phyloP scores from a whole-genome alignment of 2,329 filamentous ascomycete genomes.

The Colletotrichum kahawae region DNA sequence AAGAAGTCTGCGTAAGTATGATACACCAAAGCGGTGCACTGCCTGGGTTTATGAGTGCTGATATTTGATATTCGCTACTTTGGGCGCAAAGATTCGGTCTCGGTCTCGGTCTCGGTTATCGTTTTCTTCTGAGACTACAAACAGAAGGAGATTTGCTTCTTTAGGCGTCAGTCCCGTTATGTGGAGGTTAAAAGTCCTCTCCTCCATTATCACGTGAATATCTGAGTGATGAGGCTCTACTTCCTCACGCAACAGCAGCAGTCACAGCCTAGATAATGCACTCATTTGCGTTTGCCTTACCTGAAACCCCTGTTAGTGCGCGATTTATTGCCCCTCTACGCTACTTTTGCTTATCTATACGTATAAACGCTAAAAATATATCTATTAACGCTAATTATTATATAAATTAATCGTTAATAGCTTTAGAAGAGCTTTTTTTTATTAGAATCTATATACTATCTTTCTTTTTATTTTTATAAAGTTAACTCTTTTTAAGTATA shows the following conservation, averaged over 20 bases:
- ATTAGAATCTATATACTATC: too few relatives aligned
- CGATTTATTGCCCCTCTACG: too few relatives aligned
- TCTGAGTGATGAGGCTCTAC: neutral
- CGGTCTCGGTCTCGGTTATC: neutral
- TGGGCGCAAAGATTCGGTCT: neutral
- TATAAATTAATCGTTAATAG: too few relatives aligned
- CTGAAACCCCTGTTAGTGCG: too few relatives aligned
- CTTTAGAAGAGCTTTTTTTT: too few relatives aligned
- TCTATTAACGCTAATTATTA: too few relatives aligned
- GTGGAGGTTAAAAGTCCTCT: neutral
- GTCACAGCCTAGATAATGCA: accelerated
- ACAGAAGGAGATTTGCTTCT: neutral
- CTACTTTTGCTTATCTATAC: too few relatives aligned
- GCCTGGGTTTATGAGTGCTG: neutral
- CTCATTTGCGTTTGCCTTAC: too few relatives aligned
- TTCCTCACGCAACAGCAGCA: neutral
- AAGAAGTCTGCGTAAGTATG: neutral
- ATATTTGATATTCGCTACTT: neutral
- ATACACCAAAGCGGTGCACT: neutral
- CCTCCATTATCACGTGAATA: neutral
- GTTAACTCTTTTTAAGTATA: too few relatives aligned
- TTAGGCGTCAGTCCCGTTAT: neutral
- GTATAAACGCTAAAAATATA: too few relatives aligned
- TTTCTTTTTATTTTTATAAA: too few relatives aligned
- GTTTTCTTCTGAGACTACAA: accelerated